These are phyloP conservation scores for Cylindrotheca closterium DNA, from an alignment of 108 stramenopile genomes.

Conservation along the genomic window DNA sequence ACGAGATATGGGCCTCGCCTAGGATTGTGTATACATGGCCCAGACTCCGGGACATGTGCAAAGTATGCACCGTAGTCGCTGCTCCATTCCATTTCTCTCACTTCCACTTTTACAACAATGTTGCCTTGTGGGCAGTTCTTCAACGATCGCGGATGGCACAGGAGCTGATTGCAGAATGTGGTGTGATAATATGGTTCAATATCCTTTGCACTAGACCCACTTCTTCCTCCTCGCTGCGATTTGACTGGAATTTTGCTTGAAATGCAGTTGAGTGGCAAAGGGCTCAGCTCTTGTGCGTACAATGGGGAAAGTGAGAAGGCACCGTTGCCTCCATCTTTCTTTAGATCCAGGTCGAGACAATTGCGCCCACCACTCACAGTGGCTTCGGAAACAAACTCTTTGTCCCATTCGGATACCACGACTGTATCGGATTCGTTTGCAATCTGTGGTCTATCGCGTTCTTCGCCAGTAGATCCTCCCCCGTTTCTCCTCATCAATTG, in stretches of 20 bases:
- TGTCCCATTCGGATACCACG: constrained; percentile 47
- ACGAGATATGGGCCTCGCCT: constrained; percentile 80
- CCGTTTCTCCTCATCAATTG: constrained; percentile 49
- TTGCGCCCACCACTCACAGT: constrained; percentile 61
- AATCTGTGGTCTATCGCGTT: not conserved
- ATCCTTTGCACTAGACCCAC: constrained; percentile 37
- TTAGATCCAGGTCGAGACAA: not conserved
- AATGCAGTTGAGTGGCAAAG: constrained; percentile 53
- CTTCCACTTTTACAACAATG: constrained; percentile 75
- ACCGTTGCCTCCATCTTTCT: constrained; percentile 1
- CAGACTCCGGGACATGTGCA: constrained; percentile 46
- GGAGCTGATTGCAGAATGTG: constrained; percentile 78
- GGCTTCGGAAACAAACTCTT: constrained; percentile 61
- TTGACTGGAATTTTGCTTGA: constrained; percentile 12
- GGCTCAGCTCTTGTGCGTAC: constrained; percentile 78
- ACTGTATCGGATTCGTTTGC: constrained; percentile 24
- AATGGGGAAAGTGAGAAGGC: constrained; percentile 17
- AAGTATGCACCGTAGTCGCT: constrained; percentile 44
- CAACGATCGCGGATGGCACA: constrained; percentile 70
- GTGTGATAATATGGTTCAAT: constrained; percentile 62
- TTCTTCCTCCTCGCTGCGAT: constrained; percentile 20
- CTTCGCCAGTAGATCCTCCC: constrained; percentile 1
- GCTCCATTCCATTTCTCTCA: constrained; percentile 72
- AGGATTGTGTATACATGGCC: constrained; percentile 71
- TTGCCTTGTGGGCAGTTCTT: constrained; percentile 72